A percentile compares a stretch with the other conserved stretches of the same genome.
These are phyloP conservation scores for Gastrolobium bilobum DNA, from an alignment of 306 rosid species.

Conservation along the genomic window DNA sequence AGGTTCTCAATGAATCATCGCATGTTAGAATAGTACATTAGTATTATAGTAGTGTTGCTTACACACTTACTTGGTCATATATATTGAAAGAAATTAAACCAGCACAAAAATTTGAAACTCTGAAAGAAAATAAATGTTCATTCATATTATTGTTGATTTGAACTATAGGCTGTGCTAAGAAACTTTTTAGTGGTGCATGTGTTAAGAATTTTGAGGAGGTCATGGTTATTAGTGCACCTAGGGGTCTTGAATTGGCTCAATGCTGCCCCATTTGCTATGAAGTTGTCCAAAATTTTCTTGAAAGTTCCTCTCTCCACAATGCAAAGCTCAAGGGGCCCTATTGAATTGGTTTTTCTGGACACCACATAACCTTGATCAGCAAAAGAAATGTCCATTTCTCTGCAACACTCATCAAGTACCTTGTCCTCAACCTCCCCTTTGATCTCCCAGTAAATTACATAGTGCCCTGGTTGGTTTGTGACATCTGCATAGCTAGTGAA, in stretches of 20 bases:
- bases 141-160: not conserved
- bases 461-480: slow-evolving; percentile 69
- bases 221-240: slow-evolving; percentile 77
- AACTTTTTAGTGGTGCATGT: slow-evolving; percentile 56
- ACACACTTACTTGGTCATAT: not conserved
- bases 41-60: not conserved
- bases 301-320: slow-evolving; percentile 80
- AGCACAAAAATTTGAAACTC: not conserved
- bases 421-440: slow-evolving; percentile 75
- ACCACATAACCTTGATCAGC: slow-evolving; percentile 90
- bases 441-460: slow-evolving; percentile 86
- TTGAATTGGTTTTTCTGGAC: slow-evolving; percentile 71
- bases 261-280: slow-evolving; percentile 73
- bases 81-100: not conserved
- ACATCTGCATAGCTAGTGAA: slow-evolving; percentile 84
- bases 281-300: slow-evolving; percentile 77
- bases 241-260: slow-evolving; percentile 94
- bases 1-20: too few relatives aligned
- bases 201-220: slow-evolving; percentile 66
- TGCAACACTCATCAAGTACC: slow-evolving; percentile 66
- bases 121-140: not conserved
- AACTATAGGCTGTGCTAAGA: slow-evolving; percentile 69
- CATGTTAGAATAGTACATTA: too few relatives aligned
- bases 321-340: slow-evolving; percentile 82
- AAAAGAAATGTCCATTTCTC: slow-evolving; percentile 77